Evolutionary conservation across 228 moss, liverwort and hornwort species (phyloP), one percentile per base, ranked within the genome.

Genomic region (Sphagnum fallax): DNA sequence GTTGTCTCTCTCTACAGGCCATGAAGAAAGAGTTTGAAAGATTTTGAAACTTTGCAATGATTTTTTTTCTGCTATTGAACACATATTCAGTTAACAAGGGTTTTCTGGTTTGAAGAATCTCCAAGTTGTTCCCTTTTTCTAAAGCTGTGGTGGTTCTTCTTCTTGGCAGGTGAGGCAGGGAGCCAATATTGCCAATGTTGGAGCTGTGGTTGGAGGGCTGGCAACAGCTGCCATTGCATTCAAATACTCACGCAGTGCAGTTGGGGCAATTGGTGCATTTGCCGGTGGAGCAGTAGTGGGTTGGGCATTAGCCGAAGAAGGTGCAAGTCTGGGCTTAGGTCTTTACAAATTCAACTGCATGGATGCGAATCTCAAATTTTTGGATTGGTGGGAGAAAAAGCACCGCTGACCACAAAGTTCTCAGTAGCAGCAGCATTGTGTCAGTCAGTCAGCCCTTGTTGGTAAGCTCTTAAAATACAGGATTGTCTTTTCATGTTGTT

Each of bases 321-420:
- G 84, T 60, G 91, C 89, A 61, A 97, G 86, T 65, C 69, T 86
- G 0, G 91, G 78, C 52, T 72, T 97, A 64, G 97, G 97, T 60
- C 78, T 97, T 0, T 91, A 97, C 72, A 93, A 91, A 74, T 90
- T 91, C 78, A 88, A 88, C 61, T 91, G 91, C 70, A 81, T 90
- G 72, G 93, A 97, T 55, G 66, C 91, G 10, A 97, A 93, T 53
- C 85, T 93, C 62, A 97, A 93, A 74, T 93, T 93, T 66, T 70
- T 97, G 77, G 85, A 90, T 48, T 97, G 91, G 97, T 97, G 97
- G 97, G 78, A 81, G 70, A 72, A 79, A 2, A 87, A 95, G 74
- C 80, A 80, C 50, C 71, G 61, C 13, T 82, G 60, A 81, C 16
- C 75, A 55, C 32, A 32, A 32, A 32, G 32, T 32, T 32, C 32